Evolutionary conservation across 1,284 basidiomycete species (phyloP).

Genomic region (Cryptococcus sp.): DNA sequence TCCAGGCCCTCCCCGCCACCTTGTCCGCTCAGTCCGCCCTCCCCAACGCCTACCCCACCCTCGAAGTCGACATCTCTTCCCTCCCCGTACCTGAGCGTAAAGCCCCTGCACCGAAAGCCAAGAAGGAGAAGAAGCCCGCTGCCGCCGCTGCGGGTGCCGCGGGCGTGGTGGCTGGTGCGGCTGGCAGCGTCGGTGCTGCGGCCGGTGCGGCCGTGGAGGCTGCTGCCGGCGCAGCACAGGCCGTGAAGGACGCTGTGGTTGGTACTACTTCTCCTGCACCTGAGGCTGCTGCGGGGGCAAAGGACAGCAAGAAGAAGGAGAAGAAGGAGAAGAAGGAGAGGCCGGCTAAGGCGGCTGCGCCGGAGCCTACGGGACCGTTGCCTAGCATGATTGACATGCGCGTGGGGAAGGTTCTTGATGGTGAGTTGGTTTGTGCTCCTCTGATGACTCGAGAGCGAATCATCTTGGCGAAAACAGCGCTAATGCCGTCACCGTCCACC

Average conservation of each 20-base stretch:
- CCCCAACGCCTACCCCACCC: conserved; percentile 55
- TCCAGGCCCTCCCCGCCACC: conserved; percentile 67
- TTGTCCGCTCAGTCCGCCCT: conserved; percentile 43
- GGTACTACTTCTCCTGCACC: conserved; percentile 15
- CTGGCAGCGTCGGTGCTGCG: conserved; percentile 17
- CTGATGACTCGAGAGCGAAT: neutral
- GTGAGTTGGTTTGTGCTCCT: conserved; percentile 53
- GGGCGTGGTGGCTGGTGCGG: conserved; percentile 18
- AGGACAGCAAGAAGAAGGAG: conserved; percentile 33
- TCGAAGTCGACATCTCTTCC: conserved; percentile 69
- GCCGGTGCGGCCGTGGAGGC: conserved; percentile 27
- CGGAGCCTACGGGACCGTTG: conserved; percentile 69
- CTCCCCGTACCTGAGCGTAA: conserved; percentile 72
- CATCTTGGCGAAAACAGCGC: neutral
- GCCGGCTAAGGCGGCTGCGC: conserved; percentile 38
- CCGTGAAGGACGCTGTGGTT: conserved; percentile 31
- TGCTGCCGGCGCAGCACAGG: conserved; percentile 19
- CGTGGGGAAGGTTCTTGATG: conserved; percentile 83
- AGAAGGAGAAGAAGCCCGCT: conserved; percentile 56
- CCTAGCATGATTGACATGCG: conserved; percentile 94
- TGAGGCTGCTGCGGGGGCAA: conserved; percentile 16
- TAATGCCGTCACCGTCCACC: neutral
- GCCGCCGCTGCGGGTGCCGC: conserved; percentile 30
- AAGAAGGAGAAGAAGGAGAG: conserved; percentile 44
- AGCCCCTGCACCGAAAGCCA: conserved; percentile 70